Conservation (phyloP, 2,329 filamentous ascomycete species). For the Pseudocercospora macadamiae region DNA sequence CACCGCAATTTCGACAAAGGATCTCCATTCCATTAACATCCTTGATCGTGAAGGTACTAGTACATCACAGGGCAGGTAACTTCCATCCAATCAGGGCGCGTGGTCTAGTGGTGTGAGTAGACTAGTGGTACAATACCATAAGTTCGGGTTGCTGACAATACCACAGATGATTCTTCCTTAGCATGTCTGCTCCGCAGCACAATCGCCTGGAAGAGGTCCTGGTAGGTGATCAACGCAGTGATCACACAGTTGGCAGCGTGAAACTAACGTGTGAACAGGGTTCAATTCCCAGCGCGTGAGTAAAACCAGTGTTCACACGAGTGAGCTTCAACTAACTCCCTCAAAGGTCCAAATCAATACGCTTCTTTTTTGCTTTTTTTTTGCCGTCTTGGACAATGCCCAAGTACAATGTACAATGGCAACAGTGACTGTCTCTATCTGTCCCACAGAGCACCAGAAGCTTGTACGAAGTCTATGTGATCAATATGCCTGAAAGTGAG, state of each 20-base stretch:
- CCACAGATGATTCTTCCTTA: slow-evolving; percentile 7
- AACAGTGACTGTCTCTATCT: no score
- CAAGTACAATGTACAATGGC: no score
- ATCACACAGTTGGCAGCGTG: no score
- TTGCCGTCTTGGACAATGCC: no score
- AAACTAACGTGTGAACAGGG: no score
- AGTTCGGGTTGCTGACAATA: neutral
- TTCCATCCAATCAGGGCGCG: neutral
- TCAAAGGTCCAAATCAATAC: neutral
- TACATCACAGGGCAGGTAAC: no score
- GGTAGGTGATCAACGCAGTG: no score
- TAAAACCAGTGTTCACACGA: neutral
- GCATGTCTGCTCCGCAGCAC: neutral
- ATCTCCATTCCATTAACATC: no score
- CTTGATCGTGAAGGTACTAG: no score
- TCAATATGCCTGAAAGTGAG: no score
- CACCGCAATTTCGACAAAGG: neutral
- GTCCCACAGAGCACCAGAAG: no score
- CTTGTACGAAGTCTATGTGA: no score
- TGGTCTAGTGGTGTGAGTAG: neutral
- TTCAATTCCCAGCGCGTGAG: neutral
- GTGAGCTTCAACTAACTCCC: neutral
- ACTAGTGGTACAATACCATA: neutral
- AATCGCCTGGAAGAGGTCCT: neutral
- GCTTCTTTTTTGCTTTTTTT: neutral